Evolutionary conservation across 1,284 basidiomycete species (phyloP).

Genomic region (Pascua sp.): DNA sequence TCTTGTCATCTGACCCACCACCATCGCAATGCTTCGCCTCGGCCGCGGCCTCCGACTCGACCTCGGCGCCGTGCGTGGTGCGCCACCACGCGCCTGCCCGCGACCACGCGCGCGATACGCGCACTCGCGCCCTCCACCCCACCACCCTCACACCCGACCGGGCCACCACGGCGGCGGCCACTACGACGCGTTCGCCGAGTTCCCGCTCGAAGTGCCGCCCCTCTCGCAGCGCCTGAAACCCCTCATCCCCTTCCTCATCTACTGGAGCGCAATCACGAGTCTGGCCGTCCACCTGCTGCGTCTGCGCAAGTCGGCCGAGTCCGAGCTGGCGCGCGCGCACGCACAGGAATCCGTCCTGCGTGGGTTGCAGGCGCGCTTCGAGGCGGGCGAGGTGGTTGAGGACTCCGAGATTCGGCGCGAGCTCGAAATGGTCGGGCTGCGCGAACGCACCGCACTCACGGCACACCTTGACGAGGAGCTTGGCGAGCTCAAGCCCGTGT

Average conservation of each 20-base stretch:
- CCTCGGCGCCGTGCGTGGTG: background rate
- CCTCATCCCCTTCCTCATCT: constrained; percentile 45
- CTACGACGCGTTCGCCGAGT: background rate
- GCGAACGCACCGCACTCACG: constrained; percentile 27
- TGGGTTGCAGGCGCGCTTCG: constrained; percentile 26
- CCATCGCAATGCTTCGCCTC: background rate
- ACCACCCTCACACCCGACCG: background rate
- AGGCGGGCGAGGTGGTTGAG: constrained; percentile 21
- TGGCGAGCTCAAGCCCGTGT: constrained; percentile 30
- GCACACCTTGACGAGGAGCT: constrained; percentile 15
- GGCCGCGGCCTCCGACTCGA: background rate
- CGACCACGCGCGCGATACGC: background rate
- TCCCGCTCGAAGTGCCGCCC: constrained; percentile 27
- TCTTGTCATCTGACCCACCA: background rate
- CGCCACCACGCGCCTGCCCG: background rate
- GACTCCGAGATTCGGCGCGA: constrained; percentile 42
- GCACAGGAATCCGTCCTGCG: constrained; percentile 41
- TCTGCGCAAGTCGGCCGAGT: constrained; percentile 26
- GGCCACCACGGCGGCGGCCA: background rate
- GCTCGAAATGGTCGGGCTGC: constrained; percentile 48
- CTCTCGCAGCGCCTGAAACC: constrained; percentile 39
- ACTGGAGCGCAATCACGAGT: constrained; percentile 46
- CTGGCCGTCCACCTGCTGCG: constrained; percentile 42
- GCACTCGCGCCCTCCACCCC: background rate
- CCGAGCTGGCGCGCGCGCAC: constrained; percentile 24